Conservation (phyloP, 2,329 filamentous ascomycete species). For the Apiospora phragmitis region DNA sequence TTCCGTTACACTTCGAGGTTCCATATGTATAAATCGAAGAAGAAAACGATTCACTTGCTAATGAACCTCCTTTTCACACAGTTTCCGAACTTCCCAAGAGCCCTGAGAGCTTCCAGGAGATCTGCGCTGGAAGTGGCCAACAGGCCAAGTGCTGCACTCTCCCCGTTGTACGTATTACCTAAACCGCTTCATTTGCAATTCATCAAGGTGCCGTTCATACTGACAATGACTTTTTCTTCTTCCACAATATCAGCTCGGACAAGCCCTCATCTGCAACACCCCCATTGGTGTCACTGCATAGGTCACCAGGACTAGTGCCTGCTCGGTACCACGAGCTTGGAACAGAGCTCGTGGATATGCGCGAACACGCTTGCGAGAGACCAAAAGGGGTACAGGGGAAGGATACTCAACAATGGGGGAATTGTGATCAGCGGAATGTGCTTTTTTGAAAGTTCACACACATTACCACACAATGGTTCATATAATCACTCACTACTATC, state of each 20-base stretch:
- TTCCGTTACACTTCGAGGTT: too few species aligned
- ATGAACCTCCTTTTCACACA: background rate
- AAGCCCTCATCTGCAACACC: background rate
- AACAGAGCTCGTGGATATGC: background rate
- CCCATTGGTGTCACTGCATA: background rate
- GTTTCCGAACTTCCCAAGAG: background rate
- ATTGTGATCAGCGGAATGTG: background rate
- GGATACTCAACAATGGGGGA: background rate
- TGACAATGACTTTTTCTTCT: background rate
- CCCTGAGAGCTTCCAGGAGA: background rate
- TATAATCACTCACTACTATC: background rate
- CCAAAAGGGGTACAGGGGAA: background rate
- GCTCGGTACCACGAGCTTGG: background rate
- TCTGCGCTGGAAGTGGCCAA: background rate
- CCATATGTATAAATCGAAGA: too few species aligned
- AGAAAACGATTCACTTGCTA: background rate
- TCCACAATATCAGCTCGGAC: background rate
- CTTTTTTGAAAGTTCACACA: background rate
- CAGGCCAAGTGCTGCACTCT: constrained; percentile 4
- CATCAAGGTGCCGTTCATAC: background rate
- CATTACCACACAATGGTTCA: background rate
- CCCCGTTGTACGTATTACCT: background rate
- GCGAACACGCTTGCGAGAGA: background rate
- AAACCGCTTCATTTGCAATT: rapidly evolving
- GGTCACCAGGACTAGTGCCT: background rate